phyloP scores from a whole-genome alignment of 768 basidiomycete species.

The Naganishia randhawae region DNA sequence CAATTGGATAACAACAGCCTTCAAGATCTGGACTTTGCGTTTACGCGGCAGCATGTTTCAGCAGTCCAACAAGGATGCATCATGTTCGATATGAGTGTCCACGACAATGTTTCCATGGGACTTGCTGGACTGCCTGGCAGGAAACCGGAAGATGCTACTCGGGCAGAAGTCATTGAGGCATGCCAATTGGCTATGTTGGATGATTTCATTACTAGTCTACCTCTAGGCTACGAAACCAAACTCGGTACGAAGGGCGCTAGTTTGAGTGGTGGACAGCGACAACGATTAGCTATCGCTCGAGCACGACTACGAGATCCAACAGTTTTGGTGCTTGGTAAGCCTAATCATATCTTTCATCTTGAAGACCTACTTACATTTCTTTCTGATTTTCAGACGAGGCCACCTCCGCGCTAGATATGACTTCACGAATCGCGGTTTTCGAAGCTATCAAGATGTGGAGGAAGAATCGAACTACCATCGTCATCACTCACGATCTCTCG shows the following conservation, averaged over 20 bases:
- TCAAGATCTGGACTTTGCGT: slow-evolving; percentile 67
- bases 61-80: slow-evolving; percentile 74
- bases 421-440: slow-evolving; percentile 80
- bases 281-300: slow-evolving; percentile 82
- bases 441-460: slow-evolving; percentile 64
- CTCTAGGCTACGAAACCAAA: slow-evolving; percentile 79
- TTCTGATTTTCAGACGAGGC: slow-evolving; percentile 53
- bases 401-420: slow-evolving; percentile 67
- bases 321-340: slow-evolving; percentile 83
- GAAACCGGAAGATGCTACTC: slow-evolving; percentile 57
- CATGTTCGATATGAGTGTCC: slow-evolving; percentile 72
- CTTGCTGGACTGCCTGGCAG: slow-evolving; percentile 56
- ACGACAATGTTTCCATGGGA: slow-evolving; percentile 82
- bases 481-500: slow-evolving; percentile 92
- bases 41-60: slow-evolving; percentile 66
- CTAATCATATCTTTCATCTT: too few relatives aligned
- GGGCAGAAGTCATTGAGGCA: slow-evolving; percentile 71
- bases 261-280: slow-evolving; percentile 86
- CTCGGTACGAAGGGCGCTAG: slow-evolving; percentile 71
- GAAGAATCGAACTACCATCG: slow-evolving; percentile 74
- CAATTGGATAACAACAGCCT: slow-evolving; percentile 77
- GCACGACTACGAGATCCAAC: slow-evolving; percentile 79
- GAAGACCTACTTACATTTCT: neutral
- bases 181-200: slow-evolving; percentile 81
- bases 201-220: slow-evolving; percentile 78